Conservation (phyloP, 768 basidiomycete species). For the Chiua virens region DNA sequence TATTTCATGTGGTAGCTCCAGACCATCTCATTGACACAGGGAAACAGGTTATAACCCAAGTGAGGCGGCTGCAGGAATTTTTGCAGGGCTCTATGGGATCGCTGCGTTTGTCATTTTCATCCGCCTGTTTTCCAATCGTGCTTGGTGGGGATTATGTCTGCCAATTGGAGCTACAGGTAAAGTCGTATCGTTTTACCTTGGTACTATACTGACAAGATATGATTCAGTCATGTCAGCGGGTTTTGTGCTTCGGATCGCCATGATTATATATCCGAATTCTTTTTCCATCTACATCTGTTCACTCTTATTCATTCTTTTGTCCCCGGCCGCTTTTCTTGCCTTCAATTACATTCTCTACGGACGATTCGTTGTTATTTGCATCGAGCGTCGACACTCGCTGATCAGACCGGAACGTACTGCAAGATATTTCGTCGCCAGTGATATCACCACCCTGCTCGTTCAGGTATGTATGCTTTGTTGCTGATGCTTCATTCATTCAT, state of each 20-base stretch:
- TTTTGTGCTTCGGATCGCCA: constrained; percentile 19
- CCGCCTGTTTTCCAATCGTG: constrained; percentile 18
- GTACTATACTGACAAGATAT: not conserved
- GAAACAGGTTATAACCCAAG: constrained; percentile 26
- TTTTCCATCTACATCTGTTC: constrained; percentile 16
- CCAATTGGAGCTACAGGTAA: constrained; percentile 30
- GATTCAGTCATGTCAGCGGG: constrained; percentile 22
- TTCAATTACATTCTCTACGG: constrained; percentile 37
- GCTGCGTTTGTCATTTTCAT: constrained; percentile 10
- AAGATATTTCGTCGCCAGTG: constrained; percentile 27
- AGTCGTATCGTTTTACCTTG: not conserved
- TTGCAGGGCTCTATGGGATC: constrained; percentile 21
- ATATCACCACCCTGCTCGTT: constrained; percentile 26
- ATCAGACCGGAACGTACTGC: constrained; percentile 27
- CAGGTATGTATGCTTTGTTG: constrained; percentile 15
- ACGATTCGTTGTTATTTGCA: constrained; percentile 19
- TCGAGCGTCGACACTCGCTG: constrained; percentile 18
- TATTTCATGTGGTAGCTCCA: not conserved
- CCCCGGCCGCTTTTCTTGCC: constrained; percentile 32
- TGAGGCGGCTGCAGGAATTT: constrained; percentile 21
- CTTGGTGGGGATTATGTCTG: constrained; percentile 34
- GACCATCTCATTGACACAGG: not conserved
- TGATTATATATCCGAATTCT: constrained; percentile 22
- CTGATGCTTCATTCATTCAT: not conserved
- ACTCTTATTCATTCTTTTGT: constrained; percentile 21